A percentile compares a stretch with the other conserved stretches of the same genome.
phyloP scores from a whole-genome alignment of 768 basidiomycete genomes.

The Boletus rubropictus region DNA sequence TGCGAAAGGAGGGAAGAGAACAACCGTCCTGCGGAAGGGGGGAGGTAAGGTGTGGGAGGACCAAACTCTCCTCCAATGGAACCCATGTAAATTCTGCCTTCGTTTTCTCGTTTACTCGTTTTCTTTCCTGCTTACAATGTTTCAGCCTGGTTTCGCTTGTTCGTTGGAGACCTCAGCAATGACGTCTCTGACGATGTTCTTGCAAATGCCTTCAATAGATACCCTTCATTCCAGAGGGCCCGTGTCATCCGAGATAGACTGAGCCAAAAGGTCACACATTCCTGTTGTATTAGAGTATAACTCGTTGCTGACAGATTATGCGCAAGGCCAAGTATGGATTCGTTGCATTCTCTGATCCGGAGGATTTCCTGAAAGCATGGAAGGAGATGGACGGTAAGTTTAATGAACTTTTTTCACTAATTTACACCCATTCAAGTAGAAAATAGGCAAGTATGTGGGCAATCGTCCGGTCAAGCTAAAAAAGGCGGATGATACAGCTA shows the following conservation, averaged over 20 bases:
- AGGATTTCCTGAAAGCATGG: slow-evolving; percentile 98
- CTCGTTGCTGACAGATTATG: slow-evolving; percentile 3
- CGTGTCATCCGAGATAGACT: slow-evolving; percentile 92
- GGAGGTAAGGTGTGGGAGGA: slow-evolving; percentile 99
- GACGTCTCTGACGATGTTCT: slow-evolving; percentile 96
- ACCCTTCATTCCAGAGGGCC: slow-evolving; percentile 89
- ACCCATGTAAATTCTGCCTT: slow-evolving; percentile 62
- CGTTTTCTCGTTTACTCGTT: neutral
- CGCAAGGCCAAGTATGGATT: slow-evolving; percentile 91
- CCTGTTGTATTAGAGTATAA: neutral
- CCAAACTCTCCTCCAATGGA: slow-evolving; percentile 95
- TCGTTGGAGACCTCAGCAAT: slow-evolving; percentile 96
- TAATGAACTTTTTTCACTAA: neutral
- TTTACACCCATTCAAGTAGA: slow-evolving; percentile 3
- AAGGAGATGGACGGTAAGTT: slow-evolving; percentile 96
- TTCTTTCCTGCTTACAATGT: slow-evolving; percentile 3
- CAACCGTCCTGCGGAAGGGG: slow-evolving; percentile 91
- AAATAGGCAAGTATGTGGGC: slow-evolving; percentile 91
- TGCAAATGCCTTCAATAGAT: slow-evolving; percentile 88
- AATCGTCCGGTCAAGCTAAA: slow-evolving; percentile 95
- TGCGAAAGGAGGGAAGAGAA: slow-evolving; percentile 85
- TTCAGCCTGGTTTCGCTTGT: slow-evolving; percentile 92
- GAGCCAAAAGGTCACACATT: slow-evolving; percentile 75
- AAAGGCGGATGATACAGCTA: slow-evolving; percentile 83
- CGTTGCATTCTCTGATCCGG: slow-evolving; percentile 95